These are phyloP conservation scores for Chytriomyces confervae DNA, from an alignment of 192 early-diverging fungal species.

Conservation along the genomic window DNA sequence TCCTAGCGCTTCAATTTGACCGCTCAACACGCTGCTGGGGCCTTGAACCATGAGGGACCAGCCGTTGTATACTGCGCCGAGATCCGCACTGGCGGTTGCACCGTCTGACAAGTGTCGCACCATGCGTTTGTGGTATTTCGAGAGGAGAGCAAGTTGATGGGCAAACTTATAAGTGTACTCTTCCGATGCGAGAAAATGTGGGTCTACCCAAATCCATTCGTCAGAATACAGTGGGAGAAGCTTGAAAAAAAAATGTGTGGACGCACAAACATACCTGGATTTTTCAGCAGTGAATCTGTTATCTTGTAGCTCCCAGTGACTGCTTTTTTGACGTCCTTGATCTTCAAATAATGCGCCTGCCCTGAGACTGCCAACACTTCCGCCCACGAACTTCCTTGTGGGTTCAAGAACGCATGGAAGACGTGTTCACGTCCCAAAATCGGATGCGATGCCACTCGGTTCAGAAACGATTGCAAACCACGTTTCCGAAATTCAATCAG, in stretches of 20 bases:
- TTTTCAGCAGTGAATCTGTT: slow-evolving; percentile 44
- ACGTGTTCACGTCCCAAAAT: slow-evolving; percentile 85
- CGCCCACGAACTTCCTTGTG: slow-evolving; percentile 39
- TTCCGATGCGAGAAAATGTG: slow-evolving; percentile 88
- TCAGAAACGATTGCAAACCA: slow-evolving; percentile 93
- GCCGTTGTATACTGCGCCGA: slow-evolving; percentile 92
- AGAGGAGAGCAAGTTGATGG: slow-evolving; percentile 78
- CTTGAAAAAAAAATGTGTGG: no score
- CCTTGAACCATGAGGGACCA: slow-evolving; percentile 85
- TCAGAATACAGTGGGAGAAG: no score
- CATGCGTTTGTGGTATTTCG: slow-evolving; percentile 77
- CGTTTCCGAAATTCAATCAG: slow-evolving; percentile 91
- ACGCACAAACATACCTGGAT: no score
- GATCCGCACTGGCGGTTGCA: slow-evolving; percentile 79
- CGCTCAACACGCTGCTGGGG: slow-evolving; percentile 58
- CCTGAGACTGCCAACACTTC: slow-evolving; percentile 45
- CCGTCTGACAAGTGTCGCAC: slow-evolving; percentile 68
- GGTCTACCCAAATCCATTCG: slow-evolving; percentile 49
- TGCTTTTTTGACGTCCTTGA: slow-evolving; percentile 37
- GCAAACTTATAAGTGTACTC: slow-evolving; percentile 88
- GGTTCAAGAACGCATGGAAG: slow-evolving; percentile 87
- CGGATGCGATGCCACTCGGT: slow-evolving; percentile 87
- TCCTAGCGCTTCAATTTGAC: slow-evolving; percentile 88
- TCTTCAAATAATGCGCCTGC: slow-evolving; percentile 43
- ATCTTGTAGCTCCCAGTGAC: slow-evolving; percentile 27